Evolutionary conservation across 192 early-diverging fungal genomes (phyloP).

Genomic region (Polychytrium aggregatum): DNA sequence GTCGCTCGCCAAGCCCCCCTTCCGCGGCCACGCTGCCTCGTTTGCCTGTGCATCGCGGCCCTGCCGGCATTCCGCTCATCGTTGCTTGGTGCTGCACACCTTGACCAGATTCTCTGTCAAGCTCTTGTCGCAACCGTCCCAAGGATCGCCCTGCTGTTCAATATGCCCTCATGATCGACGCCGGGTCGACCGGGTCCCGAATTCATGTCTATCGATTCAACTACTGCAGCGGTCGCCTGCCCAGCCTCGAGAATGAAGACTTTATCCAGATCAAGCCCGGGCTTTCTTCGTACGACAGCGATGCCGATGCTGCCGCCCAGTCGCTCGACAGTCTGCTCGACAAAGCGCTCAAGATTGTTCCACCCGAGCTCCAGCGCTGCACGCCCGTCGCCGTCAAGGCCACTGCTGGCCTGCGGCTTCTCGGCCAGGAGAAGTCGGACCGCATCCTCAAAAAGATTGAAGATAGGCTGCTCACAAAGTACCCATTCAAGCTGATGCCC

Average conservation of each 20-base stretch:
- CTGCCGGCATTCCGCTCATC: too few relatives aligned
- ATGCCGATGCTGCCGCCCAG: slow-evolving; percentile 66
- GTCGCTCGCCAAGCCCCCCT: too few relatives aligned
- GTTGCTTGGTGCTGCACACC: too few relatives aligned
- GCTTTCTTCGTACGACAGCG: slow-evolving; percentile 51
- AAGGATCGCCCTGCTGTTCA: slow-evolving; percentile 66
- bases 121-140: too few relatives aligned
- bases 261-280: slow-evolving; percentile 81
- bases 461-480: slow-evolving; percentile 50
- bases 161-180: slow-evolving; percentile 91
- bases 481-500: slow-evolving; percentile 70
- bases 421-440: slow-evolving; percentile 59
- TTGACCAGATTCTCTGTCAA: too few relatives aligned
- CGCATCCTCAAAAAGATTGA: slow-evolving; percentile 65
- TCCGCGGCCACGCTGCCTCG: too few relatives aligned
- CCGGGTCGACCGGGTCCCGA: slow-evolving; percentile 92
- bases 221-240: slow-evolving; percentile 64
- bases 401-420: slow-evolving; percentile 81
- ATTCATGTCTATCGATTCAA: slow-evolving; percentile 97
- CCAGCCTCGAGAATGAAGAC: slow-evolving; percentile 80
- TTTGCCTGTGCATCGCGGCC: too few relatives aligned
- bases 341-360: slow-evolving; percentile 61
- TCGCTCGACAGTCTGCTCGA: slow-evolving; percentile 71
- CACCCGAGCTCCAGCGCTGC: slow-evolving; percentile 54
- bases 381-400: slow-evolving; percentile 93